phyloP scores from a whole-genome alignment of 768 basidiomycete species.

The Punctularia strigosozonata region DNA sequence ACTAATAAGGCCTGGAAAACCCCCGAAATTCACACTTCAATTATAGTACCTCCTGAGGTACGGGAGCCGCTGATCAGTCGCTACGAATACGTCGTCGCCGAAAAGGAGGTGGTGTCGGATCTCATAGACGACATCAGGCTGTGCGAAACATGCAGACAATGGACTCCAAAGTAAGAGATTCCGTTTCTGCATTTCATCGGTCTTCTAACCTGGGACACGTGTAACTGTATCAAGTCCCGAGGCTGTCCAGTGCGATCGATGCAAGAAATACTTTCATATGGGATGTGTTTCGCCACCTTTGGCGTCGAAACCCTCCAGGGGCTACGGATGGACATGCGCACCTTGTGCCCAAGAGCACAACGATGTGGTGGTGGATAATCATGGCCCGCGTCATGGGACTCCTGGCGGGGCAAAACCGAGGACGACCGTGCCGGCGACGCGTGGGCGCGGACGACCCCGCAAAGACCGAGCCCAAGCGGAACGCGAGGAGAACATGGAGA shows the following conservation, averaged over 20 bases:
- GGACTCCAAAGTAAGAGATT: conserved; percentile 72
- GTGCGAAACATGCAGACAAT: conserved; percentile 77
- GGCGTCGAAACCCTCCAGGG: conserved; percentile 82
- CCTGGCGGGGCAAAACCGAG: conserved; percentile 39
- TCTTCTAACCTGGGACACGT: conserved; percentile 11
- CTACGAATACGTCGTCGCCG: conserved; percentile 93
- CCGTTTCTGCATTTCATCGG: conserved; percentile 7
- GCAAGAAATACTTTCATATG: conserved; percentile 94
- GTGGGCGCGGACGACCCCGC: conserved; percentile 65
- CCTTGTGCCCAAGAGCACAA: conserved; percentile 85
- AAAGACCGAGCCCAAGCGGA: conserved; percentile 67
- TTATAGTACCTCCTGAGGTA: conserved; percentile 70
- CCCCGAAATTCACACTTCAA: neutral
- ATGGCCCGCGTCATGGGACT: conserved; percentile 40
- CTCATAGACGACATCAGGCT: conserved; percentile 77
- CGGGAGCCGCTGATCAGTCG: conserved; percentile 63
- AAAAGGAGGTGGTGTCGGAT: conserved; percentile 87
- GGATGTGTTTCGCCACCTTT: conserved; percentile 87
- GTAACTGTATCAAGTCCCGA: conserved; percentile 66
- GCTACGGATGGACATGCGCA: conserved; percentile 96
- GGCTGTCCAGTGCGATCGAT: conserved; percentile 81
- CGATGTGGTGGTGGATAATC: conserved; percentile 72
- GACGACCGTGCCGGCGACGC: conserved; percentile 60
- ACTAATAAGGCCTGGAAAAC: conserved; percentile 3
- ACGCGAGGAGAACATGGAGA: conserved; percentile 62